Evolutionary conservation across 2,329 filamentous ascomycete genomes (phyloP).

Genomic region (Cladosporium sp.): DNA sequence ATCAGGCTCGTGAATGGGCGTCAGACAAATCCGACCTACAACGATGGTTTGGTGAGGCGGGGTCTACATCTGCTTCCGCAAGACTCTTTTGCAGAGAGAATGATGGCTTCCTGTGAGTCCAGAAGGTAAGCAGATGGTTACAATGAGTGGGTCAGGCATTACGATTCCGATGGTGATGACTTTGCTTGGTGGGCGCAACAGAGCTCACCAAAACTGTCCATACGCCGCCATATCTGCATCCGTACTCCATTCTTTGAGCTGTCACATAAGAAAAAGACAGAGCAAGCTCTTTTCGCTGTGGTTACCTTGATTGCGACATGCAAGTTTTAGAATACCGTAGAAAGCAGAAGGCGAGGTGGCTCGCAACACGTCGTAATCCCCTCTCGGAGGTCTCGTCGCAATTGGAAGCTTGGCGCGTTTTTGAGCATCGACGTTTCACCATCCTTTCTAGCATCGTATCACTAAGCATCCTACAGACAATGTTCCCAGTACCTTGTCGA

Average conservation of each 20-base stretch:
- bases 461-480: neutral
- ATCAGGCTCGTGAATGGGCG: neutral
- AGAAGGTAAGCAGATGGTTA: neutral
- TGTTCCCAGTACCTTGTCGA: neutral
- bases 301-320: neutral
- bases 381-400: neutral
- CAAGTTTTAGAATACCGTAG: neutral
- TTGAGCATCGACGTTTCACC: neutral
- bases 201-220: no score
- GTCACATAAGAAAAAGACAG: no score
- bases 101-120: neutral
- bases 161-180: no score
- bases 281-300: neutral
- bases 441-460: neutral
- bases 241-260: no score
- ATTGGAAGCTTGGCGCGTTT: neutral
- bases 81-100: neutral
- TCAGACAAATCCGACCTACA: neutral
- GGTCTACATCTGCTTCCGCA: neutral
- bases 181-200: neutral
- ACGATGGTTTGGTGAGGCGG: neutral
- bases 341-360: neutral
- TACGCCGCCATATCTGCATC: no score
- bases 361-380: neutral
- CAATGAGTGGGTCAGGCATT: no score